Conservation (phyloP, 2,329 filamentous ascomycete genomes). For the Diaporthe helianthi region DNA sequence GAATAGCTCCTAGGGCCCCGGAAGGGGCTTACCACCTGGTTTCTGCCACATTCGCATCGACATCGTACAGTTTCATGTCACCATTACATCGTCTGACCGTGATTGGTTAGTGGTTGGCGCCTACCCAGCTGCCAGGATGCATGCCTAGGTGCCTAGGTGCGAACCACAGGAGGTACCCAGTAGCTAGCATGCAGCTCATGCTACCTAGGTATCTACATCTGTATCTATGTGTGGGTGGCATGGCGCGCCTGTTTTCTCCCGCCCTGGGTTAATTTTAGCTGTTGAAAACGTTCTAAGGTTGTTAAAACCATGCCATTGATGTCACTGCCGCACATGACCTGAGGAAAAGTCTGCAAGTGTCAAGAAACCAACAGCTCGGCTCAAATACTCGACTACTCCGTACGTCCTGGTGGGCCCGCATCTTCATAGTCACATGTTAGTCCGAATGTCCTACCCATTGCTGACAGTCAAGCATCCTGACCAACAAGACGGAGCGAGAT, state of each 20-base stretch:
- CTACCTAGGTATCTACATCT: too few species aligned
- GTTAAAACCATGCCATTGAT: neutral
- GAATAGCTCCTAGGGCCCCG: too few species aligned
- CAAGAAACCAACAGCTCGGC: neutral
- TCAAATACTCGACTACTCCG: neutral
- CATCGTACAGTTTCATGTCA: constrained; percentile 11
- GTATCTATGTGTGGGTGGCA: too few species aligned
- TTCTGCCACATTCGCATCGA: neutral
- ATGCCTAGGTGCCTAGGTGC: too few species aligned
- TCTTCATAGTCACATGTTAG: constrained; percentile 24
- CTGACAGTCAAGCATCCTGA: neutral
- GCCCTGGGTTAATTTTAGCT: neutral
- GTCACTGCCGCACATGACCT: neutral
- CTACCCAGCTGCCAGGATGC: neutral
- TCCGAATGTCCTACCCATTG: neutral
- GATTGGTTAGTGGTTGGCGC: constrained; percentile 4
- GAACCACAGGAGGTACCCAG: neutral
- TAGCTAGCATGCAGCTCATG: neutral
- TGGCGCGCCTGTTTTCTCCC: neutral
- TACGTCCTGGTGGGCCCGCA: neutral
- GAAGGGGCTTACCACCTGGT: too few species aligned
- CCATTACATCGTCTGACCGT: neutral
- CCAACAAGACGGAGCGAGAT: neutral
- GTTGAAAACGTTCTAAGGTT: too few species aligned
- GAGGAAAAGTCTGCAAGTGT: neutral